A percentile compares a stretch with the other conserved stretches of the same genome.
phyloP scores from a whole-genome alignment of 306 rosid genomes.

The Carpinus fangiana region DNA sequence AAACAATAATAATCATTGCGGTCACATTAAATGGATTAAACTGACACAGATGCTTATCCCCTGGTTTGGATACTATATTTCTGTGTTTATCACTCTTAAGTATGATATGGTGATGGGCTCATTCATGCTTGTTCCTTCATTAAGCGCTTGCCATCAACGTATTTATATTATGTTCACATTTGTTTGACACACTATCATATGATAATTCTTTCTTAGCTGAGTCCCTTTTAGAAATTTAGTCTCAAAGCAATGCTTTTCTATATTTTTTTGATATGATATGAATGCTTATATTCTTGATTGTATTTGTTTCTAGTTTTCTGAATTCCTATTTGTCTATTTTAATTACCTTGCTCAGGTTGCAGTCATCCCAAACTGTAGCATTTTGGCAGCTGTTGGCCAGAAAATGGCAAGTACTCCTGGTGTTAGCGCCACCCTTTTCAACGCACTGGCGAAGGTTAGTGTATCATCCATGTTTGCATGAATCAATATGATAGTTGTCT shows the following conservation, averaged over 20 bases:
- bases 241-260: neutral
- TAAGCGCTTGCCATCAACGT: neutral
- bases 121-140: neutral
- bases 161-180: neutral
- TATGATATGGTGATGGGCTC: neutral
- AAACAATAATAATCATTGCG: neutral
- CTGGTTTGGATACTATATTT: no score
- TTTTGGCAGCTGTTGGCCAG: conserved; percentile 98
- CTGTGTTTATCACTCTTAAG: no score
- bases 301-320: neutral
- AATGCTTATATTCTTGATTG: neutral
- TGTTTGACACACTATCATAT: neutral
- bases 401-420: conserved; percentile 99
- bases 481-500: conserved; percentile 3
- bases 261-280: neutral
- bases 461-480: conserved; percentile 14
- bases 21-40: neutral
- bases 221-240: neutral
- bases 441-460: conserved; percentile 93
- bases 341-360: conserved; percentile 64
- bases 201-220: neutral
- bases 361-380: conserved; percentile 88
- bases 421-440: conserved; percentile 96
- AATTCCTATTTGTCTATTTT: conserved; percentile 19
- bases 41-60: no score